A percentile compares a stretch with the other conserved stretches of the same genome.
These are phyloP conservation scores for Boeremia lycopersici DNA, from an alignment of 2,329 filamentous ascomycete genomes.

Conservation along the genomic window DNA sequence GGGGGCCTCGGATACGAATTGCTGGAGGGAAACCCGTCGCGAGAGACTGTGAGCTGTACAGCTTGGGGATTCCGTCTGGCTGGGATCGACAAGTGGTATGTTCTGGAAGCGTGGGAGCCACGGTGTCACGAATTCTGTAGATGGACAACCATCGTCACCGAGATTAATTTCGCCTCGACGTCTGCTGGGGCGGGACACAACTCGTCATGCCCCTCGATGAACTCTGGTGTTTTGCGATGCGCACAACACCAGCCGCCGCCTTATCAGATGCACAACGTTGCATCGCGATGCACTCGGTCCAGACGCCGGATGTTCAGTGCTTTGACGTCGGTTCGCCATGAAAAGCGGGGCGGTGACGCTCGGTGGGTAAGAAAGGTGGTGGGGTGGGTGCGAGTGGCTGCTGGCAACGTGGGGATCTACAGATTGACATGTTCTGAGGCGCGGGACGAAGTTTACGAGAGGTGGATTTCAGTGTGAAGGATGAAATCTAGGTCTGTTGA, in stretches of 20 bases:
- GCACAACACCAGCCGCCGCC: neutral
- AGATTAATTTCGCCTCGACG: neutral
- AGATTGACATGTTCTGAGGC: constrained; percentile 20
- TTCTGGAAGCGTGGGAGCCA: neutral
- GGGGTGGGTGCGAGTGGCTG: constrained; percentile 5
- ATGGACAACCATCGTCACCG: neutral
- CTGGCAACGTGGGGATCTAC: constrained; percentile 18
- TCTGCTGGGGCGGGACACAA: neutral
- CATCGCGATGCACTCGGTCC: constrained; percentile 8
- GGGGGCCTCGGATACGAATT: neutral
- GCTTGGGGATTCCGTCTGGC: neutral
- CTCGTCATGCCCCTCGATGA: neutral
- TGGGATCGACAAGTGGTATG: neutral
- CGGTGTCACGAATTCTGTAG: neutral
- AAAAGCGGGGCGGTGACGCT: constrained; percentile 15
- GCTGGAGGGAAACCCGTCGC: neutral
- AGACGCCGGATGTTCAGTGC: constrained; percentile 5
- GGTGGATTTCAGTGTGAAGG: constrained; percentile 6
- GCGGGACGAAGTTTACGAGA: constrained; percentile 6
- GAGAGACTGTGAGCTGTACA: neutral
- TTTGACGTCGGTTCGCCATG: constrained; percentile 20
- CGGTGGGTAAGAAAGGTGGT: neutral
- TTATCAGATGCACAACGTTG: neutral
- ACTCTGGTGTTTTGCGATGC: neutral
- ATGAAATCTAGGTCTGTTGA: constrained; percentile 7